phyloP scores from a whole-genome alignment of 1,284 basidiomycete species.

The Austroboletus novae-zelandiae region DNA sequence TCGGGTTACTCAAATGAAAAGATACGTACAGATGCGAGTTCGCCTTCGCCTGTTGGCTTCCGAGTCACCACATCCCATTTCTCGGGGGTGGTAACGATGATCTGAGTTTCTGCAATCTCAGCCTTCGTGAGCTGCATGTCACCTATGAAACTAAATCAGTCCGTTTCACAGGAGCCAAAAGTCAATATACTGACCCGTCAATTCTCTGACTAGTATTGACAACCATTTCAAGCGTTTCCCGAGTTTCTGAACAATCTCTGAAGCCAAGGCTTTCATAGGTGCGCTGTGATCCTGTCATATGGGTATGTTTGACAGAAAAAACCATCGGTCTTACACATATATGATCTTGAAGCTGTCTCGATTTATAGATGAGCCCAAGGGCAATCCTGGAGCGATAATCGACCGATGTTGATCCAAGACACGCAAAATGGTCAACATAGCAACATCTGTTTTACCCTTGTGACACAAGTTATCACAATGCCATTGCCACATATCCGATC shows the following conservation, averaged over 20 bases:
- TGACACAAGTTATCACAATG: slow-evolving; percentile 4
- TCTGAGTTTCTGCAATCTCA: slow-evolving; percentile 95
- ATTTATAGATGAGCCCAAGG: slow-evolving; percentile 58
- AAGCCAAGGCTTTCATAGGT: slow-evolving; percentile 97
- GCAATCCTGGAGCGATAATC: slow-evolving; percentile 28
- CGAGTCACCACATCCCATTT: slow-evolving; percentile 99
- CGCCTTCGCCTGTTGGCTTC: slow-evolving; percentile 95
- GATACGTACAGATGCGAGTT: slow-evolving; percentile 78
- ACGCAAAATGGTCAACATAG: slow-evolving; percentile 91
- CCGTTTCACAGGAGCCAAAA: neutral
- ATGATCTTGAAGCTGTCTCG: slow-evolving; percentile 91
- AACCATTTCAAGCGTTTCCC: slow-evolving; percentile 91
- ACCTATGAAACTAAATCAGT: slow-evolving; percentile 45
- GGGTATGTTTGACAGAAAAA: neutral
- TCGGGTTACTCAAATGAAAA: neutral
- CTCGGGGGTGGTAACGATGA: slow-evolving; percentile 98
- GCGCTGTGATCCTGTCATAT: slow-evolving; percentile 52
- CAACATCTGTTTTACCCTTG: slow-evolving; percentile 98
- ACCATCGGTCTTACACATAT: slow-evolving; percentile 74
- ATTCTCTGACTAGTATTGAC: slow-evolving; percentile 82
- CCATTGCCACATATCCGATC: neutral
- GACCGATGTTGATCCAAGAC: slow-evolving; percentile 76
- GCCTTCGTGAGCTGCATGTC: slow-evolving; percentile 98
- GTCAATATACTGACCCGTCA: slow-evolving; percentile 62
- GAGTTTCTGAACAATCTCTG: slow-evolving; percentile 94